These are phyloP conservation scores for Alopecurus myosuroides DNA, from an alignment of 176 grass and related monocot species.

Conservation along the genomic window DNA sequence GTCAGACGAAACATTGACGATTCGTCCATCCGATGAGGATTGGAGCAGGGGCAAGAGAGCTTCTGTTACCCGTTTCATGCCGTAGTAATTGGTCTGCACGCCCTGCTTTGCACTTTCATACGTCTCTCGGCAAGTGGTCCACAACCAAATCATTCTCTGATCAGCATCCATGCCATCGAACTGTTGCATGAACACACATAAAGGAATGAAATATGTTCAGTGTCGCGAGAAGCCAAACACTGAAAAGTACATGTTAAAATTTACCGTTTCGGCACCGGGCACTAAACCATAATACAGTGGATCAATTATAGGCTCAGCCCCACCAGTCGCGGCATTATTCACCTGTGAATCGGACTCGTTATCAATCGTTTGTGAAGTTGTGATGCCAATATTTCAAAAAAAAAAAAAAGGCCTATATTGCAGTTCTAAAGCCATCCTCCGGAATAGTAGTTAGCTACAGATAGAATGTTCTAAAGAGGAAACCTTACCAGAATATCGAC, in stretches of 20 bases:
- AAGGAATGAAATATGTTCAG: background rate
- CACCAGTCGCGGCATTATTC: constrained; percentile 23
- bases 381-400: background rate
- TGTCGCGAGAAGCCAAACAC: background rate
- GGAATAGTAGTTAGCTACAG: background rate
- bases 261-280: background rate
- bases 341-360: too few relatives aligned
- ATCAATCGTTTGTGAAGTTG: too few relatives aligned
- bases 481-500: constrained; percentile 3
- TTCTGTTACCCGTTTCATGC: constrained; percentile 37
- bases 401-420: background rate
- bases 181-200: background rate
- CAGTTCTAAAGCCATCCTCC: background rate
- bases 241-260: background rate
- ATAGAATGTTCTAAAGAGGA: background rate
- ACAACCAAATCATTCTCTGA: constrained; percentile 5
- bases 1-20: constrained; percentile 57
- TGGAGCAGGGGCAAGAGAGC: constrained; percentile 46
- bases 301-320: background rate
- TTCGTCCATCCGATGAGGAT: constrained; percentile 36
- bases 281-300: background rate
- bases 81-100: constrained; percentile 63
- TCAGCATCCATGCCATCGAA: background rate
- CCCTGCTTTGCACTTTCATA: constrained; percentile 22
- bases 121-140: background rate